Conservation (phyloP, 2,329 filamentous ascomycete species). For the Grosmannia clavigera region DNA sequence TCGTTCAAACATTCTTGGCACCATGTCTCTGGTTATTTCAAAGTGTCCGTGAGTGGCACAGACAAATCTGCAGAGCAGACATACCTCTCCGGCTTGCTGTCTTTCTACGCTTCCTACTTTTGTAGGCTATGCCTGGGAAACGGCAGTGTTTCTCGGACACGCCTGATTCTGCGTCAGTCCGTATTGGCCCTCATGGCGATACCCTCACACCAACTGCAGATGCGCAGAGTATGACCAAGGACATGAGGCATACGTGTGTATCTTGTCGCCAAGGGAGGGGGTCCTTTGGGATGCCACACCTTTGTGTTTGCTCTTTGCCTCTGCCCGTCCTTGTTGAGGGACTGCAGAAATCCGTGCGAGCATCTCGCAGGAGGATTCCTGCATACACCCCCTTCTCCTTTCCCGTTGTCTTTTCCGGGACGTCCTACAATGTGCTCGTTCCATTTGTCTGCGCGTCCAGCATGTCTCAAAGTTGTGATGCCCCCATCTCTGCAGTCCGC, state of each 20-base stretch:
- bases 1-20: too few relatives aligned
- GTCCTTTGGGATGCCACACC: background rate
- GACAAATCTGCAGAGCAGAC: too few relatives aligned
- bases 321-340: background rate
- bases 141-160: too few relatives aligned
- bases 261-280: background rate
- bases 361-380: background rate
- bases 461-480: background rate
- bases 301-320: background rate
- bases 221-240: too few relatives aligned
- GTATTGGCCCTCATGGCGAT: too few relatives aligned
- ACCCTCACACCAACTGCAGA: too few relatives aligned
- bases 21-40: too few relatives aligned
- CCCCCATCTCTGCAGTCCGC: background rate
- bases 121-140: too few relatives aligned
- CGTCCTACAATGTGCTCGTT: background rate
- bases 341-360: background rate
- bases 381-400: background rate
- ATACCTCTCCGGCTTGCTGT: too few relatives aligned
- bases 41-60: too few relatives aligned
- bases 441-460: background rate
- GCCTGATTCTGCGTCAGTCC: too few relatives aligned
- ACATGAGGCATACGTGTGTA: background rate
- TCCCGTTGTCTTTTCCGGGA: background rate
- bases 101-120: too few relatives aligned